phyloP scores from a whole-genome alignment of 208 protist species.

The Leishmania guyanensis region DNA sequence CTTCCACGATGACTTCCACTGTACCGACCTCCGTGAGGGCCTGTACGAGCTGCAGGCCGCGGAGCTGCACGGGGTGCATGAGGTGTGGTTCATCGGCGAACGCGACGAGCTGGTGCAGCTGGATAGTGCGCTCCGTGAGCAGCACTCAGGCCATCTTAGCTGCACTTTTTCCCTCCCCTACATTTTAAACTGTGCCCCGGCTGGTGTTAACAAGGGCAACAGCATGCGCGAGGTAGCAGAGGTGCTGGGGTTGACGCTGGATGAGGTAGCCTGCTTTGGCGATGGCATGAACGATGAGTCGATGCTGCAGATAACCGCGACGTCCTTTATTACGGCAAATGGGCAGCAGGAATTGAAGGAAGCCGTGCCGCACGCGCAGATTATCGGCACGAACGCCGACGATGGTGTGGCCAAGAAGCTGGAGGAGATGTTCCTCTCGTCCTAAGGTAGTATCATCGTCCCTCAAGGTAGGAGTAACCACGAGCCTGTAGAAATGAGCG shows the following conservation, averaged over 20 bases:
- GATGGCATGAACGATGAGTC: slow-evolving; percentile 73
- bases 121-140: slow-evolving; percentile 23
- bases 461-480: background rate
- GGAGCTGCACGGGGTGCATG: slow-evolving; percentile 33
- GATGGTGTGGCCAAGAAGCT: slow-evolving; percentile 81
- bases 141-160: slow-evolving; percentile 14
- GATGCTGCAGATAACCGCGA: slow-evolving; percentile 54
- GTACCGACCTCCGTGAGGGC: slow-evolving; percentile 9
- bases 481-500: background rate
- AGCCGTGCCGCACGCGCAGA: slow-evolving; percentile 35
- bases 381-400: slow-evolving; percentile 56
- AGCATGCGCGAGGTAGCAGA: slow-evolving; percentile 51
- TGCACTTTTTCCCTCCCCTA: slow-evolving; percentile 33
- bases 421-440: slow-evolving; percentile 49
- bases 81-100: slow-evolving; percentile 32
- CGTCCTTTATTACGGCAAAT: slow-evolving; percentile 67
- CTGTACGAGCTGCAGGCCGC: slow-evolving; percentile 23
- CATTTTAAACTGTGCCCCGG: slow-evolving; percentile 40
- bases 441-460: background rate
- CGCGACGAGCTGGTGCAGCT: slow-evolving; percentile 13
- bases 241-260: slow-evolving; percentile 34
- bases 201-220: slow-evolving; percentile 59
- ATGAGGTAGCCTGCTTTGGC: slow-evolving; percentile 63
- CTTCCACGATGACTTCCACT: slow-evolving; percentile 38
- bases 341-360: slow-evolving; percentile 37